A percentile compares a stretch with the other conserved stretches of the same genome.
Conservation (phyloP, 257 asterid species). For the Solanum pennellii region DNA sequence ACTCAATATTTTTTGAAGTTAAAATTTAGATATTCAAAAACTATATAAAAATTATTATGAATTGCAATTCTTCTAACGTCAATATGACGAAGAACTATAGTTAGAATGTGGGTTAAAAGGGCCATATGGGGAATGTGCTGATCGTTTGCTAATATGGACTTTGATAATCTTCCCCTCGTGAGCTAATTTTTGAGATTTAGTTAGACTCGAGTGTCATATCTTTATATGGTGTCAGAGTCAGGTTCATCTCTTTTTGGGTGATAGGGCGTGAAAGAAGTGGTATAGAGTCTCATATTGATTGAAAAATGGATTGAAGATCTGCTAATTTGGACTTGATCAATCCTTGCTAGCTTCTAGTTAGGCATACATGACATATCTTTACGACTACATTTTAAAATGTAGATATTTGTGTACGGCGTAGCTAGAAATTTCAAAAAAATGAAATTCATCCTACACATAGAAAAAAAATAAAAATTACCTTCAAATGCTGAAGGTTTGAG, state of each 20-base stretch:
- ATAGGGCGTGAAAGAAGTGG: background rate
- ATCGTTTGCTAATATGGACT: background rate
- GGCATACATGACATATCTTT: background rate
- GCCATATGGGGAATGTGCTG: background rate
- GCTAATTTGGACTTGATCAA: background rate
- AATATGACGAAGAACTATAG: background rate
- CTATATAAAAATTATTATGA: background rate
- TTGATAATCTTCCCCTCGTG: background rate
- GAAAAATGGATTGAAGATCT: background rate
- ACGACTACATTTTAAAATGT: background rate
- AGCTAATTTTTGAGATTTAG: too few species aligned
- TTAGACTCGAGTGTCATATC: too few species aligned
- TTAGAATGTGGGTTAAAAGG: background rate
- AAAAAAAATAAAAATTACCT: conserved; percentile 5
- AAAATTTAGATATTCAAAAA: background rate
- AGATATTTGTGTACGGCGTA: background rate
- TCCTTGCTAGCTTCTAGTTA: background rate
- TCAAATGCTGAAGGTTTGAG: conserved; percentile 28
- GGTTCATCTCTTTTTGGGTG: background rate
- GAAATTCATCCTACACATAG: background rate
- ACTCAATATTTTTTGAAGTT: background rate
- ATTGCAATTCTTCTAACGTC: background rate
- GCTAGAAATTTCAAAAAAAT: background rate
- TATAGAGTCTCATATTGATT: background rate
- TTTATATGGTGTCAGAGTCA: background rate